phyloP scores from a whole-genome alignment of 2,329 filamentous ascomycete genomes.

The Phyllosticta citribraziliensis region DNA sequence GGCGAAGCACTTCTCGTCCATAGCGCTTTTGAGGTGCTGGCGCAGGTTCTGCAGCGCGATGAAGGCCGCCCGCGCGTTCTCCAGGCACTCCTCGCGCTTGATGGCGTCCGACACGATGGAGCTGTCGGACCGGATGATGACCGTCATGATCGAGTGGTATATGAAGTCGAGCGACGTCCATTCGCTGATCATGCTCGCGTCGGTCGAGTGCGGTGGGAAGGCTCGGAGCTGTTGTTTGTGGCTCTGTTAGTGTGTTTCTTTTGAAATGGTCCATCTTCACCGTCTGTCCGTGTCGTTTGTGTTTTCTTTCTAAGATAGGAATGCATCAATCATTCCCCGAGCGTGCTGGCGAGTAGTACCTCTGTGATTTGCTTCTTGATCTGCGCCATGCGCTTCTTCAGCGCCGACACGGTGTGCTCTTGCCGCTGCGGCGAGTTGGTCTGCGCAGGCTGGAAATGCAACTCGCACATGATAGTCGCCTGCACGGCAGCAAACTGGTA shows the following conservation, averaged over 20 bases:
- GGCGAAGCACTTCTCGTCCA: slow-evolving; percentile 22
- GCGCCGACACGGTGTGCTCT: slow-evolving; percentile 9
- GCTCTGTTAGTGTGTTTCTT: too few relatives aligned
- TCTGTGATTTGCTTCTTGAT: slow-evolving; percentile 18
- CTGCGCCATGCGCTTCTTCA: slow-evolving; percentile 17
- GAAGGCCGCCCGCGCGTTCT: slow-evolving; percentile 23
- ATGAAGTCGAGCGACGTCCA: slow-evolving; percentile 26
- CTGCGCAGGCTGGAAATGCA: slow-evolving; percentile 12
- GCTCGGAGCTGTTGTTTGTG: slow-evolving; percentile 13
- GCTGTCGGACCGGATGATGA: slow-evolving; percentile 23
- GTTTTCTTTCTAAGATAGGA: background rate
- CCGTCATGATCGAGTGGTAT: slow-evolving; percentile 23
- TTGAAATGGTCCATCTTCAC: too few relatives aligned
- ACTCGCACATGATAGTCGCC: slow-evolving; percentile 16
- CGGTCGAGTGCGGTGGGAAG: slow-evolving; percentile 5
- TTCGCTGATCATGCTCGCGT: slow-evolving; percentile 19
- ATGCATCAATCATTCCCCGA: too few relatives aligned
- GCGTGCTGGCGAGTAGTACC: slow-evolving; percentile 6
- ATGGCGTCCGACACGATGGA: slow-evolving; percentile 19
- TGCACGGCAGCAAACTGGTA: slow-evolving; percentile 23
- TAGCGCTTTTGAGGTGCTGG: slow-evolving; percentile 17
- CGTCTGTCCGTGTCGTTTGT: background rate
- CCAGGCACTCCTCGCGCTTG: slow-evolving; percentile 23
- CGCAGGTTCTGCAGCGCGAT: slow-evolving; percentile 19
- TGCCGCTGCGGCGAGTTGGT: slow-evolving; percentile 16